A percentile compares a stretch with the other conserved stretches of the same genome.
Conservation (phyloP, 2,329 filamentous ascomycete genomes). For the Herpomyces periplanetae region DNA sequence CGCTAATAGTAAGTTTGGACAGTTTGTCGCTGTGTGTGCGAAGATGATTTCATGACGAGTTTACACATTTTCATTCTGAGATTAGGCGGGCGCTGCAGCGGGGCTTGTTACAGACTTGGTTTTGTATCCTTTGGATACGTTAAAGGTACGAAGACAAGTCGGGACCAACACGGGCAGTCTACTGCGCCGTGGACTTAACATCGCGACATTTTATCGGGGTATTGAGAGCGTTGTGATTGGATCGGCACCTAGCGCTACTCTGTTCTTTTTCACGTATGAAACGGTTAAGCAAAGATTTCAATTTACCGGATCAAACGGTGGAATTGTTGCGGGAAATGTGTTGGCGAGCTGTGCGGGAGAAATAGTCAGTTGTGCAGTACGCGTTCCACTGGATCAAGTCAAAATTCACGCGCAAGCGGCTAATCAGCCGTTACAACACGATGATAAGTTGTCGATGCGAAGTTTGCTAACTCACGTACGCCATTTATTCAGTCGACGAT, state of each 20-base stretch:
- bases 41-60: too few relatives aligned
- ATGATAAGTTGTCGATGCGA: constrained; percentile 20
- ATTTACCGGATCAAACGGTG: constrained; percentile 4
- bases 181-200: constrained; percentile 56
- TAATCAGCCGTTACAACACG: constrained; percentile 26
- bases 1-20: too few relatives aligned
- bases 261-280: constrained; percentile 92
- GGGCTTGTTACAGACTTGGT: constrained; percentile 87
- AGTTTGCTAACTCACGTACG: constrained; percentile 9
- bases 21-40: too few relatives aligned
- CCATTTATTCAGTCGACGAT: constrained; percentile 12
- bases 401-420: constrained; percentile 84
- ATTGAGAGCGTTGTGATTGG: constrained; percentile 62
- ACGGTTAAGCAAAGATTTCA: constrained; percentile 4
- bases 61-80: constrained; percentile 1
- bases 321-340: constrained; percentile 21
- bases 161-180: constrained; percentile 30
- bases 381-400: constrained; percentile 80
- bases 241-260: constrained; percentile 62
- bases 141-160: constrained; percentile 87
- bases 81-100: constrained; percentile 53
- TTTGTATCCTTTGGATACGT: constrained; percentile 85
- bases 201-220: too few relatives aligned
- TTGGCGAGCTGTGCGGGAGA: constrained; percentile 50
- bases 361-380: constrained; percentile 55